A percentile compares a stretch with the other conserved stretches of the same genome.
Conservation (phyloP, 805 yeast genomes). For the Starmerella cellae region DNA sequence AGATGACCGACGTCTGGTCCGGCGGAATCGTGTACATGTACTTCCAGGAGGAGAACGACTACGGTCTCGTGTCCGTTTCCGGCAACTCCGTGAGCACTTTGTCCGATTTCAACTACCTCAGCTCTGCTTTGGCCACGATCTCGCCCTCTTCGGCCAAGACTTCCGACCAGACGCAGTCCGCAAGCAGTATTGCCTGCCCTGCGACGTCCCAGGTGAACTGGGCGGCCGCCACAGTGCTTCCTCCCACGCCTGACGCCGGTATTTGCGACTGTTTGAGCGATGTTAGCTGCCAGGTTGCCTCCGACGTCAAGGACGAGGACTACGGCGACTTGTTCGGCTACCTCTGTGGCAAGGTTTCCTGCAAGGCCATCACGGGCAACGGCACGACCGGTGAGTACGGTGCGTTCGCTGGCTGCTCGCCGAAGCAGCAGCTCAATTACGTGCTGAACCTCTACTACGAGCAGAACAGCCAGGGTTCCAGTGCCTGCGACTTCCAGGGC, state of each 20-base stretch:
- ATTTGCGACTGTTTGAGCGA: slow-evolving; percentile 50
- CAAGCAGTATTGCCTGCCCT: slow-evolving; percentile 36
- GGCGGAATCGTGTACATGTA: slow-evolving; percentile 92
- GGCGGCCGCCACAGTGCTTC: slow-evolving; percentile 54
- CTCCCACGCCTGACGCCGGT: slow-evolving; percentile 61
- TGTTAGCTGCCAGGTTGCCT: slow-evolving; percentile 46
- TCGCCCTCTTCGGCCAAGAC: slow-evolving; percentile 38
- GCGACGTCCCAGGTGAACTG: slow-evolving; percentile 39
- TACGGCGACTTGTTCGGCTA: slow-evolving; percentile 47
- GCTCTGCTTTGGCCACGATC: slow-evolving; percentile 40
- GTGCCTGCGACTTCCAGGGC: slow-evolving; percentile 54
- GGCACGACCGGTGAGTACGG: slow-evolving; percentile 60
- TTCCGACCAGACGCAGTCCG: slow-evolving; percentile 29
- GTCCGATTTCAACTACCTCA: slow-evolving; percentile 45
- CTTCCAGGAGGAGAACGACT: slow-evolving; percentile 68
- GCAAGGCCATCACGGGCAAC: slow-evolving; percentile 48
- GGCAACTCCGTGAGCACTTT: slow-evolving; percentile 42
- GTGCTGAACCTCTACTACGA: slow-evolving; percentile 52
- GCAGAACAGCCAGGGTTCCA: slow-evolving; percentile 31
- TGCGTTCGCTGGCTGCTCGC: slow-evolving; percentile 56
- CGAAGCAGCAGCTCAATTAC: slow-evolving; percentile 56
- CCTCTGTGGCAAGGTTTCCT: slow-evolving; percentile 46
- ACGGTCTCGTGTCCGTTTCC: slow-evolving; percentile 58
- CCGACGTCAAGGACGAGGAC: slow-evolving; percentile 38
- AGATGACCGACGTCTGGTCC: slow-evolving; percentile 85